Evolutionary conservation across 148 eudicot genomes (phyloP), one percentile per base, ranked within the genome.

Genomic region (Spergularia bocconei): DNA sequence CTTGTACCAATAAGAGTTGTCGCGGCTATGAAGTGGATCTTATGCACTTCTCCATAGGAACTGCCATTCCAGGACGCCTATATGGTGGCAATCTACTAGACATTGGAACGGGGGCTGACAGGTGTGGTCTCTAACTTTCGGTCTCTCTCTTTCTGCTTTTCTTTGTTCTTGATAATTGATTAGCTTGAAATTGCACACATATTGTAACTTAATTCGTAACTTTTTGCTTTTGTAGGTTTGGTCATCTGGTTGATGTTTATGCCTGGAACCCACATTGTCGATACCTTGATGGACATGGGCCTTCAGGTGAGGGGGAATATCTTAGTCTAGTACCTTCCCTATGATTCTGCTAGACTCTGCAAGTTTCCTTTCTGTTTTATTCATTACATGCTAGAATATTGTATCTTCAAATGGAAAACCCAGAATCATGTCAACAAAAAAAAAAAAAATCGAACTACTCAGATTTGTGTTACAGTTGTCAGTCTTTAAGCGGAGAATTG

Each of bases 41-140:
- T 62, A 91, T 93, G 98, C 98, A 93, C 81, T 93, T 91, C 85
- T 89, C 98, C 20, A 59, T 93, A 83, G 98, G 98, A 73, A 91
- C 67, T 74, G 91, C 98, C 78, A 86, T 93, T 69, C 98, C 98
- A 4, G 98, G 98, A 7, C 86, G 98, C 55, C 51, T 93, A 20
- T 93, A 93, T 65, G 93, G 98, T 66, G 91, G 88, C 80, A 89
- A 93, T 68, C 77, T 81, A 15, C 16, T 88, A 39, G 96, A 91
- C 67, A 76, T 85, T 20, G 93, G 97, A 57, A 86, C 79, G 67
- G 90, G 95, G 44, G 85, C 79, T 77, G 93, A 93, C 79, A 89
- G 92, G 96, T 93, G 70, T 29, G 36, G 11, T 52, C 14, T 62
- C 19, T 29, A 29, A 54, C 51, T n/a, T n/a, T n/a, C n/a, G n/a